Percentiles rank a stretch among this genome's conserved stretches.
Conservation (phyloP, 345 rosid species). For the Kandelia obovata region DNA sequence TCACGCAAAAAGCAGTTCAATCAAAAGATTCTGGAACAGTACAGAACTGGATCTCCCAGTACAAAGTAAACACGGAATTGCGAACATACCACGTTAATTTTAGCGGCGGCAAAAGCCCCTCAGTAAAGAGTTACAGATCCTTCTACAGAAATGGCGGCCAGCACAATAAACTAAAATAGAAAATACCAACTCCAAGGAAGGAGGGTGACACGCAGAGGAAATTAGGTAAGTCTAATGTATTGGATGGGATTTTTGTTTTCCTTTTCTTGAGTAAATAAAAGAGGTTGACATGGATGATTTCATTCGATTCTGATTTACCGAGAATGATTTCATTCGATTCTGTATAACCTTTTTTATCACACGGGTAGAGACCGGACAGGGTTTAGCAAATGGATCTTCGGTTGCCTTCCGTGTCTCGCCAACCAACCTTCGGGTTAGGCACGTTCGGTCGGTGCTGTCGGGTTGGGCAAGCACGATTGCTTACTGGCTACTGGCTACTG, state of each 20-base stretch:
- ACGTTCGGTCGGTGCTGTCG: too few relatives aligned
- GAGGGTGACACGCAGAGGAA: not conserved
- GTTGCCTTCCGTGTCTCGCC: too few relatives aligned
- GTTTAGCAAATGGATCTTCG: too few relatives aligned
- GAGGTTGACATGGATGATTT: too few relatives aligned
- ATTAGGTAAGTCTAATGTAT: not conserved
- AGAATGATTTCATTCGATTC: too few relatives aligned
- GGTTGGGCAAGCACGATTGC: too few relatives aligned
- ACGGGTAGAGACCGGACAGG: too few relatives aligned
- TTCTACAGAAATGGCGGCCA: not conserved
- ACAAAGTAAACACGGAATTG: not conserved
- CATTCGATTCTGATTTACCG: too few relatives aligned
- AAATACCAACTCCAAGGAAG: not conserved
- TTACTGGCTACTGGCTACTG: too few relatives aligned
- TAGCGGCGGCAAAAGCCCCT: not conserved
- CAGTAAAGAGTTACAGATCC: conserved; percentile 5
- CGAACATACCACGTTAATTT: not conserved
- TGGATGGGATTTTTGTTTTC: not conserved
- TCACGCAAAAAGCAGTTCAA: not conserved
- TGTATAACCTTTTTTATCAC: too few relatives aligned
- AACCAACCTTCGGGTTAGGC: too few relatives aligned
- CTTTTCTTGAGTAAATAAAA: too few relatives aligned
- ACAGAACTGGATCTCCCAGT: not conserved
- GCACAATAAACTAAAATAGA: not conserved
- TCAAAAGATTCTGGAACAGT: not conserved